Conservation (phyloP, 2,329 filamentous ascomycete genomes). For the Hysterium pulicare region DNA sequence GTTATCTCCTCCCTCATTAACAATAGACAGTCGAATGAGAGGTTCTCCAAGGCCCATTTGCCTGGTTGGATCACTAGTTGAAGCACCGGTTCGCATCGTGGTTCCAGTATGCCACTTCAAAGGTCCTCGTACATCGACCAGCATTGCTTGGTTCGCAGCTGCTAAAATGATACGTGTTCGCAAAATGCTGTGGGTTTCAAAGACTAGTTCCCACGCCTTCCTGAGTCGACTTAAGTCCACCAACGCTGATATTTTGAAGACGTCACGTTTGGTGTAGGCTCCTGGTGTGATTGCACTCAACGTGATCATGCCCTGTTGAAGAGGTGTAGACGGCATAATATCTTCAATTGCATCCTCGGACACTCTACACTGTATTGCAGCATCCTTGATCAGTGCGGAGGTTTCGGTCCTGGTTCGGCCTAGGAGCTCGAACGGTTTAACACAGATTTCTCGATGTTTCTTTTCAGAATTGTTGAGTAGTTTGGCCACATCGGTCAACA, state of each 20-base stretch:
- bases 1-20: too few species aligned
- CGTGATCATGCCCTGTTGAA: slow-evolving; percentile 69
- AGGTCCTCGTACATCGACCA: not conserved
- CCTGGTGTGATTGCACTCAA: slow-evolving; percentile 6
- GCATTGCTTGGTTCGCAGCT: too few species aligned
- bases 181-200: not conserved
- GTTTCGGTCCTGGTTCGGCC: too few species aligned
- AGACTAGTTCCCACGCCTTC: not conserved
- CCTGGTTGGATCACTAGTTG: not conserved
- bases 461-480: too few species aligned
- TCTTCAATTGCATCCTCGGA: slow-evolving; percentile 45
- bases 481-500: too few species aligned
- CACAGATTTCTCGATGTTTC: too few species aligned
- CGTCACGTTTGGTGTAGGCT: slow-evolving; percentile 9
- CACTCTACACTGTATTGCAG: slow-evolving; percentile 1
- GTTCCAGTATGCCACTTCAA: not conserved
- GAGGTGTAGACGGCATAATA: slow-evolving; percentile 69
- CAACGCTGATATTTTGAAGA: slow-evolving; percentile 7
- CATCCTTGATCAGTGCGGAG: not conserved
- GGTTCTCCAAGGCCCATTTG: too few species aligned
- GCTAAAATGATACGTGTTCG: not conserved
- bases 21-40: too few species aligned
- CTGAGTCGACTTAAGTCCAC: not conserved
- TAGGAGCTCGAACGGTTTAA: too few species aligned
- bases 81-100: not conserved